phyloP scores from a whole-genome alignment of 768 basidiomycete species.

The Cystofilobasidium ferigula region DNA sequence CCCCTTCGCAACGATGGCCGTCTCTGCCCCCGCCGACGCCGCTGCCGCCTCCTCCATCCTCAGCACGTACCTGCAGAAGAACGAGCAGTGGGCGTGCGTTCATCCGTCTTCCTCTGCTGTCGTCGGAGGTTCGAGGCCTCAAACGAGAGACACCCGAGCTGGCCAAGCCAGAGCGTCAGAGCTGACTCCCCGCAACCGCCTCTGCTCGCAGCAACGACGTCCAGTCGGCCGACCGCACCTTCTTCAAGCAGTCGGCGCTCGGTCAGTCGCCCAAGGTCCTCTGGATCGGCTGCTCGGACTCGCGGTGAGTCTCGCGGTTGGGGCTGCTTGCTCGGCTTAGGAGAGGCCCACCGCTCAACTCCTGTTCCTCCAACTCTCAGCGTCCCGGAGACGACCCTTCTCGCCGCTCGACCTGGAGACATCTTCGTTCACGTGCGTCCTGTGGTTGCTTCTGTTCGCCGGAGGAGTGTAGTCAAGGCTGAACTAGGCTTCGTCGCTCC shows the following conservation, averaged over 20 bases:
- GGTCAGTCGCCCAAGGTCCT: conserved; percentile 25
- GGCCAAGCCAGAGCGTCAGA: no score
- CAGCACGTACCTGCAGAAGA: conserved; percentile 8
- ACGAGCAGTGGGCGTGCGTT: conserved; percentile 13
- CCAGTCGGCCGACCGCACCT: conserved; percentile 12
- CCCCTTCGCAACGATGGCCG: not conserved
- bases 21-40: not conserved
- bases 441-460: no score
- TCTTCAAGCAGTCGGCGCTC: conserved; percentile 24
- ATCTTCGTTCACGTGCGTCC: conserved; percentile 26
- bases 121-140: not conserved
- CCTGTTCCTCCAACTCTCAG: not conserved
- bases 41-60: not conserved
- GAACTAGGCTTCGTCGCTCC: not conserved
- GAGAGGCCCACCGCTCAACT: not conserved
- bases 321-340: no score
- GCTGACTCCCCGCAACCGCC: not conserved
- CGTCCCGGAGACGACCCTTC: conserved; percentile 25
- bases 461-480: not conserved
- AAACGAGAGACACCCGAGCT: not conserved
- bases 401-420: conserved; percentile 27
- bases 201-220: conserved; percentile 20
- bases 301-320: conserved; percentile 13
- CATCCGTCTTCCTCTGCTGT: not conserved
- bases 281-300: conserved; percentile 27